A percentile compares a stretch with the other conserved stretches of the same genome.
These are phyloP conservation scores for Ophiocordyceps sinensis DNA, from an alignment of 2,329 filamentous ascomycete genomes.

Conservation along the genomic window DNA sequence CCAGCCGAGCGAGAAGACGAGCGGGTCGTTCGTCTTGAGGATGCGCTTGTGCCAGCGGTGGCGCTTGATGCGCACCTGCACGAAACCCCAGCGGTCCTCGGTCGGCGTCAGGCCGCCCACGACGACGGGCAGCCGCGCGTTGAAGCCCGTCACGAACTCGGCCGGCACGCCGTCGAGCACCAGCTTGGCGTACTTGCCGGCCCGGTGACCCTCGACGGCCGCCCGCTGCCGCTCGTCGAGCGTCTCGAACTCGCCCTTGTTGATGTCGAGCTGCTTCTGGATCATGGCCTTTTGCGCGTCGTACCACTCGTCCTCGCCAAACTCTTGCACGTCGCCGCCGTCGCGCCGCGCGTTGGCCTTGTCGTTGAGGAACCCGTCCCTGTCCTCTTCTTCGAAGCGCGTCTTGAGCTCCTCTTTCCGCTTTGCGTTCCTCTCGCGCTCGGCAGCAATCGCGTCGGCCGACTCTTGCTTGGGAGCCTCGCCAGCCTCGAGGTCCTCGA, in stretches of 20 bases:
- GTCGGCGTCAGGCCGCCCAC: constrained; percentile 86
- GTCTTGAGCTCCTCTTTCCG: constrained; percentile 90
- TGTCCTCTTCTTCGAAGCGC: constrained; percentile 92
- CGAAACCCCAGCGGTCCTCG: constrained; percentile 88
- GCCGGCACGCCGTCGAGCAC: constrained; percentile 79
- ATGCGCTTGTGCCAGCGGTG: constrained; percentile 99
- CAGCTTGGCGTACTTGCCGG: constrained; percentile 85
- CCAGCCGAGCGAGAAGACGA: constrained; percentile 96
- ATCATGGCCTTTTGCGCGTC: constrained; percentile 89
- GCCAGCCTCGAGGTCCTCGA: constrained; percentile 61
- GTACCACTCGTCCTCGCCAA: constrained; percentile 98
- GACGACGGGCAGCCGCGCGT: constrained; percentile 68
- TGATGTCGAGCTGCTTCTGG: constrained; percentile 93
- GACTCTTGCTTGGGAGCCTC: constrained; percentile 24
- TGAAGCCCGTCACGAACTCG: constrained; percentile 77
- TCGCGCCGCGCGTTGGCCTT: constrained; percentile 64
- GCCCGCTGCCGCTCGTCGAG: constrained; percentile 74
- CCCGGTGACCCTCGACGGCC: constrained; percentile 77
- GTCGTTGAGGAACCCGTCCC: constrained; percentile 88
- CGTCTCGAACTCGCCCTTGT: constrained; percentile 79
- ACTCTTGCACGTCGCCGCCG: constrained; percentile 57
- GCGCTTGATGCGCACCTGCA: constrained; percentile 91
- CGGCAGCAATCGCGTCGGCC: constrained; percentile 55
- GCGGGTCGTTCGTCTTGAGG: constrained; percentile 90
- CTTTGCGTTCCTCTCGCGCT: constrained; percentile 80